A percentile compares a stretch with the other conserved stretches of the same genome.
Conservation (phyloP, 306 rosid genomes). For the barrel medic (Medicago truncatula) region MtrunA17r5.0-ANR NC_053049.1:18856501-18857000, state of each 20-base stretch:
- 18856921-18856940: constrained; percentile 35
- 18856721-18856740: no score
- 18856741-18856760: no score
- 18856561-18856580: no score
- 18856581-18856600: no score
- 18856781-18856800: constrained; percentile 55
- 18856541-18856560: no score
- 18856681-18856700: rapidly evolving
- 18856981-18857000: constrained; percentile 2
- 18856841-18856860: constrained; percentile 46
- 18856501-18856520: no score
- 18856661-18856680: no score
- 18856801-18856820: constrained; percentile 53
- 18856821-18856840: constrained; percentile 47
- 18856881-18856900: constrained; percentile 46
- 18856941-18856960: constrained; percentile 21
- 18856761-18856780: constrained; percentile 32
- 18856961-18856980: constrained; percentile 26
- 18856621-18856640: no score
- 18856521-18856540: no score
- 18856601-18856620: no score
- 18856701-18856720: no score
- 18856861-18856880: constrained; percentile 50
- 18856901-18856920: constrained; percentile 46
- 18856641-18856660: no score